Evolutionary conservation across 2,329 filamentous ascomycete genomes (phyloP).

Genomic region (Trichophyton simii): DNA sequence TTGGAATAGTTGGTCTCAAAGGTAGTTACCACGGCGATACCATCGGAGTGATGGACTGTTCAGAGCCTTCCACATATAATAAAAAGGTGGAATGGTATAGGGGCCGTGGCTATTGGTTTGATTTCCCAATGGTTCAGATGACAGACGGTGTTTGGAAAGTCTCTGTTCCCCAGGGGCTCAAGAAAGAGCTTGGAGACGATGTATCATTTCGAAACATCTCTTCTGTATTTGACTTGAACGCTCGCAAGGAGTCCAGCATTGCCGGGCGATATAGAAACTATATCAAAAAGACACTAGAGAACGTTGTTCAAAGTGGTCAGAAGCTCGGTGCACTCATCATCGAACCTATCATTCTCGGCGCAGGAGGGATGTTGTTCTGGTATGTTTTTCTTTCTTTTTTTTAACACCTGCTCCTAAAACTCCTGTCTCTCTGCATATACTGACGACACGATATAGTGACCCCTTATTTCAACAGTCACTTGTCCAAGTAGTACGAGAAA

Average conservation of each 20-base stretch:
- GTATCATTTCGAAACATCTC: slow-evolving; percentile 38
- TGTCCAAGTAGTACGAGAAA: slow-evolving; percentile 52
- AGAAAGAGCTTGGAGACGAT: slow-evolving; percentile 34
- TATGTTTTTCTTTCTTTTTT: slow-evolving; percentile 30
- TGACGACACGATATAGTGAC: slow-evolving; percentile 44
- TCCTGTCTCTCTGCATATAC: neutral
- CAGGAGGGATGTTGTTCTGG: slow-evolving; percentile 73
- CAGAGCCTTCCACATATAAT: slow-evolving; percentile 65
- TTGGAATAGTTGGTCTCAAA: slow-evolving; percentile 61
- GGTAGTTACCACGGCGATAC: slow-evolving; percentile 82
- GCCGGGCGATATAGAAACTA: slow-evolving; percentile 46
- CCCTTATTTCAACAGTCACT: slow-evolving; percentile 68
- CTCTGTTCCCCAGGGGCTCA: slow-evolving; percentile 41
- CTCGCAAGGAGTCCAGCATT: slow-evolving; percentile 35
- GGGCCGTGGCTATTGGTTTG: slow-evolving; percentile 68
- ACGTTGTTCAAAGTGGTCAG: slow-evolving; percentile 41
- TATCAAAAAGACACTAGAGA: slow-evolving; percentile 44
- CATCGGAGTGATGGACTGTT: slow-evolving; percentile 76
- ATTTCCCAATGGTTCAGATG: slow-evolving; percentile 61
- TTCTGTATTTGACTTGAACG: slow-evolving; percentile 49
- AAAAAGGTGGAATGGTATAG: slow-evolving; percentile 78
- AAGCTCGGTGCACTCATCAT: slow-evolving; percentile 68
- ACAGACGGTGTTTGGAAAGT: slow-evolving; percentile 54
- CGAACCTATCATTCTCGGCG: slow-evolving; percentile 68
- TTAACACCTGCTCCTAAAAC: neutral